These are phyloP conservation scores for Musa beccarii DNA, from an alignment of 176 grass and related monocot genomes.

Conservation along the genomic window DNA sequence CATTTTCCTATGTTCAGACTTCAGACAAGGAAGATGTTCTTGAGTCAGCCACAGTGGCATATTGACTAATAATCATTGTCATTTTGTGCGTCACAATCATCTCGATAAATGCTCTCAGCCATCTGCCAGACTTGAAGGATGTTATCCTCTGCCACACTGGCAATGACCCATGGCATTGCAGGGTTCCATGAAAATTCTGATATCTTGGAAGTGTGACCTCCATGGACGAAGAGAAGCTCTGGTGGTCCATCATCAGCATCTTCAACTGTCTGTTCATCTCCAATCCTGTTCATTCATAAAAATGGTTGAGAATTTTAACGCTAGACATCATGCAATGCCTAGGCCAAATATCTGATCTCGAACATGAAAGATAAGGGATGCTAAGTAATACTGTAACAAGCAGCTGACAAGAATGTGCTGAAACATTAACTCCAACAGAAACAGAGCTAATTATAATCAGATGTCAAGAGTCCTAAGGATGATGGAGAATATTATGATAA, in stretches of 20 bases:
- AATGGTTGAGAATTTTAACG: background rate
- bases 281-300: conserved; percentile 39
- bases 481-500: too few species aligned
- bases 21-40: too few species aligned
- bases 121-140: conserved; percentile 87
- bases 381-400: too few species aligned
- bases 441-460: background rate
- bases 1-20: too few species aligned
- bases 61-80: conserved; percentile 1
- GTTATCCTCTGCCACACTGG: conserved; percentile 79
- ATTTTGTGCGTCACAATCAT: conserved; percentile 29
- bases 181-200: conserved; percentile 87
- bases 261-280: conserved; percentile 83
- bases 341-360: too few species aligned
- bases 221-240: conserved; percentile 75
- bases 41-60: background rate
- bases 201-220: conserved; percentile 79
- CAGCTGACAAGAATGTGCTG: too few species aligned
- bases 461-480: background rate
- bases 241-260: conserved; percentile 75
- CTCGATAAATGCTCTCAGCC: conserved; percentile 76
- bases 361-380: too few species aligned
- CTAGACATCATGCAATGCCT: background rate
- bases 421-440: background rate
- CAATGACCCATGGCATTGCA: conserved; percentile 54